Percentiles rank a stretch among this genome's conserved stretches.
phyloP scores from a whole-genome alignment of 108 stramenopile genomes.

The Skeletonema tropicum region DNA sequence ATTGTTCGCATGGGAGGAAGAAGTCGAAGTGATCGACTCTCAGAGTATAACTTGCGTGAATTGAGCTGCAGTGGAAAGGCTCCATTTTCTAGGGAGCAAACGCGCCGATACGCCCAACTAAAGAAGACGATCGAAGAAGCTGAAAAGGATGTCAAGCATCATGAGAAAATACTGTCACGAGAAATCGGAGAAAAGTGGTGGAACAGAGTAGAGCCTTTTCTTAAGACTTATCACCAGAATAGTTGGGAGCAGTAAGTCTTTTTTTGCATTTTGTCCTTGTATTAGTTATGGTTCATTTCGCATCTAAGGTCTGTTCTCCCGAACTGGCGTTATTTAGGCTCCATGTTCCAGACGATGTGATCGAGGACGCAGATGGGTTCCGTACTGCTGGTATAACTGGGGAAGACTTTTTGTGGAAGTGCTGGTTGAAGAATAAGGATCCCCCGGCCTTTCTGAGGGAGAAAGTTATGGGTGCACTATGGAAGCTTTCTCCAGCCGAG shows the following conservation, averaged over 20 bases:
- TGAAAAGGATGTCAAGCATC: neutral
- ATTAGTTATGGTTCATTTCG: neutral
- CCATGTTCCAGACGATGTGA: neutral
- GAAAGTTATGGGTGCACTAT: neutral
- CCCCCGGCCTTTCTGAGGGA: neutral
- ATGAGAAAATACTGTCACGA: neutral
- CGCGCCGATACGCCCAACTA: neutral
- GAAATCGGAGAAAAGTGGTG: neutral
- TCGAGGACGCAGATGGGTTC: neutral
- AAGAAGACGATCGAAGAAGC: neutral
- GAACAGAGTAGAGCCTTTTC: neutral
- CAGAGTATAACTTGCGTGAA: constrained; percentile 10
- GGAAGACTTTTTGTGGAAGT: neutral
- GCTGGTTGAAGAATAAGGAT: neutral
- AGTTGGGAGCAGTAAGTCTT: constrained; percentile 1
- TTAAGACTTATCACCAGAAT: neutral
- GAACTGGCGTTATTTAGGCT: neutral
- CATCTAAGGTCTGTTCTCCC: neutral
- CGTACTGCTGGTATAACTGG: neutral
- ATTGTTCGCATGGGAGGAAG: constrained; percentile 21
- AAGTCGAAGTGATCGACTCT: constrained; percentile 9
- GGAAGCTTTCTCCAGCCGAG: neutral
- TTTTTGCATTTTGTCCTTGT: neutral
- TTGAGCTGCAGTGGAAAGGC: neutral
- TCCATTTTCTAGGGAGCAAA: neutral